These are phyloP conservation scores for Teunomyces atbi DNA, from an alignment of 805 yeast species.

Conservation along the genomic window DNA sequence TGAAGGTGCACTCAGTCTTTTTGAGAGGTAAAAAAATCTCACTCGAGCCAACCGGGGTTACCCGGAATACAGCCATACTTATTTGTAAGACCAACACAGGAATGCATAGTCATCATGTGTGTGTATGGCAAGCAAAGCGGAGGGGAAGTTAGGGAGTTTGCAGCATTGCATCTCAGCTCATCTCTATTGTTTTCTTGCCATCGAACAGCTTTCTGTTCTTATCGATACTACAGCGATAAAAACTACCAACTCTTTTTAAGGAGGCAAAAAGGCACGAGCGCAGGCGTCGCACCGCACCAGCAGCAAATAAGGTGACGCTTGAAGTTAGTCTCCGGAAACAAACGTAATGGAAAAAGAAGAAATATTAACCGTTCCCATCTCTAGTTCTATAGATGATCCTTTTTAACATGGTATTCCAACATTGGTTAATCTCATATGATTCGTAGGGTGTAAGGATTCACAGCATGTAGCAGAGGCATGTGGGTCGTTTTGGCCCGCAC, in stretches of 20 bases:
- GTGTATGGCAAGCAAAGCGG: not conserved
- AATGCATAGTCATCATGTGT: too few relatives aligned
- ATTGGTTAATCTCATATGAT: too few relatives aligned
- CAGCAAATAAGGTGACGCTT: not conserved
- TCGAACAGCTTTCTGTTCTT: not conserved
- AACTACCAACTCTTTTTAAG: not conserved
- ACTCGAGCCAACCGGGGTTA: not conserved
- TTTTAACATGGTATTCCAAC: not conserved
- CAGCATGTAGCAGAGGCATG: not conserved
- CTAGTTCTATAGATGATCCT: not conserved
- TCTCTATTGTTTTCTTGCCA: not conserved
- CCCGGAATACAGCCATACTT: not conserved
- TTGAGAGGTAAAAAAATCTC: conserved; percentile 3
- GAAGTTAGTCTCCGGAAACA: not conserved
- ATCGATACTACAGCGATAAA: conserved; percentile 5
- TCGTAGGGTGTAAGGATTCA: not conserved
- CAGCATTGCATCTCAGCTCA: too few relatives aligned
- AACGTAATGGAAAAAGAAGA: not conserved
- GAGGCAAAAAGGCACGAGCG: too few relatives aligned
- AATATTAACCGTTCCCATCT: not conserved
- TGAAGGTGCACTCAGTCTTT: not conserved
- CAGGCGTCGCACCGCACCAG: not conserved
- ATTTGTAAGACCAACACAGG: not conserved
- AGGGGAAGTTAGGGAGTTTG: not conserved
- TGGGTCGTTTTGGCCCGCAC: not conserved